Percentiles rank a stretch among this genome's conserved stretches.
phyloP scores from a whole-genome alignment of 148 eudicot species.

The Talinum fruticosum region DNA sequence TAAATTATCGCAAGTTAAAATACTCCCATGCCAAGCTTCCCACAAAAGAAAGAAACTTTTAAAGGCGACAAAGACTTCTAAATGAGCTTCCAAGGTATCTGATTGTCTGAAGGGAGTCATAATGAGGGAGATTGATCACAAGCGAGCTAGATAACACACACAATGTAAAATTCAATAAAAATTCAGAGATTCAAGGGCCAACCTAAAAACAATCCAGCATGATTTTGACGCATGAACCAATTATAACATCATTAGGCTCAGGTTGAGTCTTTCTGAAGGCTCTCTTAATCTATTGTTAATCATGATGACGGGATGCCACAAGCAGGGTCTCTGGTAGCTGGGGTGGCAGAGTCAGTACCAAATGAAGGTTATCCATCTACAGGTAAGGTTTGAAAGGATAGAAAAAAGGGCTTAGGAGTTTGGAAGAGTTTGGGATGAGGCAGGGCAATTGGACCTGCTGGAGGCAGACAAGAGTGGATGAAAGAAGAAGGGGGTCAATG shows the following conservation, averaged over 20 bases:
- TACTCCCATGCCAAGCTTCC: too few species aligned
- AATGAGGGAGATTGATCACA: too few species aligned
- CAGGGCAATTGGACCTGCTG: too few species aligned
- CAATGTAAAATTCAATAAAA: too few species aligned
- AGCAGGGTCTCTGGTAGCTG: neutral
- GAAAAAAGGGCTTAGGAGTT: neutral
- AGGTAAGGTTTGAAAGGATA: neutral
- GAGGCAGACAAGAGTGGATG: too few species aligned
- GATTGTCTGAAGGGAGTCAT: too few species aligned
- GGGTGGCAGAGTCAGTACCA: neutral
- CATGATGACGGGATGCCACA: neutral
- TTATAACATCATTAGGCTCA: neutral
- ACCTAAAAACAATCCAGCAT: neutral
- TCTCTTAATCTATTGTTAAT: neutral
- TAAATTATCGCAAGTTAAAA: too few species aligned
- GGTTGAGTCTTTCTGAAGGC: neutral
- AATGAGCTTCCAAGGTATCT: too few species aligned
- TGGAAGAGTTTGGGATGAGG: neutral
- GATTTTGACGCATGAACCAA: neutral
- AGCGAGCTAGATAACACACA: too few species aligned
- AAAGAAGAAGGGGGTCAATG: too few species aligned
- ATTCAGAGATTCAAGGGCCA: neutral
- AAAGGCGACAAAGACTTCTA: too few species aligned
- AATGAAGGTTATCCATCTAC: neutral
- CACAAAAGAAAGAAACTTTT: too few species aligned